phyloP scores from a whole-genome alignment of 768 basidiomycete species.

The Megacollybia marginata region DNA sequence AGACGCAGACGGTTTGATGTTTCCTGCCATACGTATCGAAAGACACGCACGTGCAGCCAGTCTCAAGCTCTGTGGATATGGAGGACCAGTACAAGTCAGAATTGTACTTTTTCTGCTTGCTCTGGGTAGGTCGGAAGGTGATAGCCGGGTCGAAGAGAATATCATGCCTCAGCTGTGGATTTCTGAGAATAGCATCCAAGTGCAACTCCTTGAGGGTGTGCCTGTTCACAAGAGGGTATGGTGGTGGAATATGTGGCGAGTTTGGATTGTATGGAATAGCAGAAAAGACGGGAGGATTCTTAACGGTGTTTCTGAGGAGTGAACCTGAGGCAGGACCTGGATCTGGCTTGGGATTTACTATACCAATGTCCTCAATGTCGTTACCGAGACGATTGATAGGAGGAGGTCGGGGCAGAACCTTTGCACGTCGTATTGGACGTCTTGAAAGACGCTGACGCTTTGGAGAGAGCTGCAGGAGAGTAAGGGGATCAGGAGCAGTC shows the following conservation, averaged over 20 bases:
- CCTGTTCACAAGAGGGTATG: slow-evolving; percentile 73
- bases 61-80: slow-evolving; percentile 67
- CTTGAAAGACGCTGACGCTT: slow-evolving; percentile 1
- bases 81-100: slow-evolving; percentile 84
- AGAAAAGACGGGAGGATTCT: slow-evolving; percentile 17
- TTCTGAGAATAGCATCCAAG: slow-evolving; percentile 76
- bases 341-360: slow-evolving; percentile 28
- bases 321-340: slow-evolving; percentile 41
- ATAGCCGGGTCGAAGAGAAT: slow-evolving; percentile 81
- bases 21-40: slow-evolving; percentile 55
- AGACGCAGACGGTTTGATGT: slow-evolving; percentile 49
- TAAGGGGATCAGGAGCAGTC: slow-evolving; percentile 2
- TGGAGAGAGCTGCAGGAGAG: slow-evolving; percentile 1
- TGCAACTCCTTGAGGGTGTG: slow-evolving; percentile 82
- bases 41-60: slow-evolving; percentile 80
- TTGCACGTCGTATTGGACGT: slow-evolving; percentile 1
- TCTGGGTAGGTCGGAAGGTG: slow-evolving; percentile 74
- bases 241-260: slow-evolving; percentile 56
- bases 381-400: slow-evolving; percentile 26
- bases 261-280: slow-evolving; percentile 33
- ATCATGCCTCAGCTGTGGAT: slow-evolving; percentile 93
- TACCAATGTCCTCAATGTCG: slow-evolving; percentile 40
- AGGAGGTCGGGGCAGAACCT: slow-evolving; percentile 16
- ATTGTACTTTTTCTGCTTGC: slow-evolving; percentile 62
- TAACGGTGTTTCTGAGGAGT: slow-evolving; percentile 18